Evolutionary conservation across 2,329 filamentous ascomycete genomes (phyloP).

Genomic region (Pestalotiopsis sp.): DNA sequence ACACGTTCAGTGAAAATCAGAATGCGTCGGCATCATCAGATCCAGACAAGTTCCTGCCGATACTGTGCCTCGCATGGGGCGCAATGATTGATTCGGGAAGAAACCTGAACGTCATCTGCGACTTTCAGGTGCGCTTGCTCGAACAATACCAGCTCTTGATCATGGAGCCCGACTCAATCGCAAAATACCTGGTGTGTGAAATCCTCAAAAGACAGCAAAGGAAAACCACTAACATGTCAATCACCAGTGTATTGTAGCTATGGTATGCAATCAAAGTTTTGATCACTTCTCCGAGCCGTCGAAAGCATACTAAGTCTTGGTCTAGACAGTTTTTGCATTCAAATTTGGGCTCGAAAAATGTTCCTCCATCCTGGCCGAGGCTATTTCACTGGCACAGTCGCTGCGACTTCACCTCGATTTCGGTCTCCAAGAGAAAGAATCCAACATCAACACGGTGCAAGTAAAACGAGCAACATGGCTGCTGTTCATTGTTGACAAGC

Average conservation of each 20-base stretch:
- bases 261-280: background rate
- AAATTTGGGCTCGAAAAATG: background rate
- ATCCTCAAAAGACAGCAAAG: background rate
- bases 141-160: background rate
- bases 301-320: background rate
- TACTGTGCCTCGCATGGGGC: background rate
- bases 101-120: background rate
- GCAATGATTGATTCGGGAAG: background rate
- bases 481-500: background rate
- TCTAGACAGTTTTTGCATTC: background rate
- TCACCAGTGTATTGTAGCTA: background rate
- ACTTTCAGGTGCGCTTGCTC: background rate
- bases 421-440: background rate
- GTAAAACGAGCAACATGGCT: background rate
- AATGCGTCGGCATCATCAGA: background rate
- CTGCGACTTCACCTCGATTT: background rate
- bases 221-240: background rate
- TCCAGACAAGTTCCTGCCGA: background rate
- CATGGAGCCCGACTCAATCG: background rate
- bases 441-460: background rate
- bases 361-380: background rate
- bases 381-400: background rate
- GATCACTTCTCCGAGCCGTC: background rate
- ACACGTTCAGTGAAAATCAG: background rate
- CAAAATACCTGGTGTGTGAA: background rate